These are phyloP conservation scores for Coelastrella sp. DNA, from an alignment of 139 green algal genomes.

Conservation along the genomic window DNA sequence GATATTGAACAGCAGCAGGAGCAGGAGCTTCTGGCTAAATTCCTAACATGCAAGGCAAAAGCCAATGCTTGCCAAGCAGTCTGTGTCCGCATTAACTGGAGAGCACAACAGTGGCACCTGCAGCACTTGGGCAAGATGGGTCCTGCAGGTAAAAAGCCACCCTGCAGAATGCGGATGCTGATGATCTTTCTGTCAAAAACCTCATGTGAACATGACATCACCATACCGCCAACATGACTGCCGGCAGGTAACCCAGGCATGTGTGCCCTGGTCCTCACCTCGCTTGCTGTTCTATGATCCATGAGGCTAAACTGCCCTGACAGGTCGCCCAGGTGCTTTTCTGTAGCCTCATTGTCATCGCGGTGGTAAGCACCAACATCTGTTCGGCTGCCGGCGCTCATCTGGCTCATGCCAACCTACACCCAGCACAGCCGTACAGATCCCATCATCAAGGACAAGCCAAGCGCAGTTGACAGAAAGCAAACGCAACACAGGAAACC, in stretches of 20 bases:
- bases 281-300: conserved; percentile 60
- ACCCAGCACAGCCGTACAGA: not conserved
- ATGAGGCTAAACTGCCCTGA: conserved; percentile 73
- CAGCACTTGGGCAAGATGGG: not conserved
- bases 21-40: no score
- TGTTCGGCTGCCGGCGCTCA: conserved; percentile 73
- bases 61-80: no score
- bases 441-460: no score
- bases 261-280: conserved; percentile 23
- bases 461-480: no score
- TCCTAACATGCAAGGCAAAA: no score
- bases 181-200: not conserved
- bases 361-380: conserved; percentile 80
- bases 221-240: not conserved
- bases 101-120: not conserved
- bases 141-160: no score
- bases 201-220: not conserved
- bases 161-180: not conserved
- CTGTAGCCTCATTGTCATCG: conserved; percentile 58
- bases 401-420: conserved; percentile 61
- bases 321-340: conserved; percentile 67
- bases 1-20: not conserved
- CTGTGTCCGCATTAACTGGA: no score
- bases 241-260: not conserved
- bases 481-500: no score